Conservation (phyloP, 2,329 filamentous ascomycete species). For the Drechslerella dactyloides region DNA sequence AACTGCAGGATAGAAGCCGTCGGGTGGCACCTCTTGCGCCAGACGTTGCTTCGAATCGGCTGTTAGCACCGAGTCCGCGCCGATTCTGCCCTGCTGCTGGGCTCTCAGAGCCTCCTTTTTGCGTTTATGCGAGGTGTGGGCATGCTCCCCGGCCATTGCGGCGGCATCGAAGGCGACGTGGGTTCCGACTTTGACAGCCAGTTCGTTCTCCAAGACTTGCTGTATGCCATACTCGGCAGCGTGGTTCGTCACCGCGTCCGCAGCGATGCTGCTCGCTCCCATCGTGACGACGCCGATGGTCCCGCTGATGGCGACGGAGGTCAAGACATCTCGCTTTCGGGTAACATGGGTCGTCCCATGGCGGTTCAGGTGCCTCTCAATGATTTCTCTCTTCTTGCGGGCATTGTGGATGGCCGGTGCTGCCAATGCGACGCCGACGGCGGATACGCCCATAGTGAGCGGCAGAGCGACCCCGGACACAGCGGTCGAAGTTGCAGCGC, state of each 20-base stretch:
- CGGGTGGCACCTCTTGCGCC: slow-evolving; percentile 7
- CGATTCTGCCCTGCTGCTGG: slow-evolving; percentile 53
- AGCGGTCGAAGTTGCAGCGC: slow-evolving; percentile 59
- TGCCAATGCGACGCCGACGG: slow-evolving; percentile 58
- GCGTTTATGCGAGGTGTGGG: slow-evolving; percentile 57
- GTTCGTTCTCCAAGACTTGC: slow-evolving; percentile 56
- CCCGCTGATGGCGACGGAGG: slow-evolving; percentile 58
- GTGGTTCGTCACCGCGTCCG: slow-evolving; percentile 57
- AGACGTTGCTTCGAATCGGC: not conserved
- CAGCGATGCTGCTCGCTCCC: slow-evolving; percentile 57
- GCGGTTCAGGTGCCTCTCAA: slow-evolving; percentile 58
- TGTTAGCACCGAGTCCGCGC: not conserved
- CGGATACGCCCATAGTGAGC: slow-evolving; percentile 58
- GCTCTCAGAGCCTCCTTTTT: slow-evolving; percentile 58
- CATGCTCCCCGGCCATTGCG: slow-evolving; percentile 58
- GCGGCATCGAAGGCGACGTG: slow-evolving; percentile 58
- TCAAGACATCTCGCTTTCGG: slow-evolving; percentile 59
- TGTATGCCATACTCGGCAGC: slow-evolving; percentile 57
- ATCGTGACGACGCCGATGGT: slow-evolving; percentile 58
- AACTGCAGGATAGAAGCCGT: slow-evolving; percentile 39
- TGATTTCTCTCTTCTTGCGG: slow-evolving; percentile 60
- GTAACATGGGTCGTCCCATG: slow-evolving; percentile 58
- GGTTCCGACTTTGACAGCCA: slow-evolving; percentile 57
- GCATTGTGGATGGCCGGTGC: slow-evolving; percentile 60
- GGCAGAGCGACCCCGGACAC: slow-evolving; percentile 59